phyloP scores from a whole-genome alignment of 768 basidiomycete species.

The Termitomyces sp. region DNA sequence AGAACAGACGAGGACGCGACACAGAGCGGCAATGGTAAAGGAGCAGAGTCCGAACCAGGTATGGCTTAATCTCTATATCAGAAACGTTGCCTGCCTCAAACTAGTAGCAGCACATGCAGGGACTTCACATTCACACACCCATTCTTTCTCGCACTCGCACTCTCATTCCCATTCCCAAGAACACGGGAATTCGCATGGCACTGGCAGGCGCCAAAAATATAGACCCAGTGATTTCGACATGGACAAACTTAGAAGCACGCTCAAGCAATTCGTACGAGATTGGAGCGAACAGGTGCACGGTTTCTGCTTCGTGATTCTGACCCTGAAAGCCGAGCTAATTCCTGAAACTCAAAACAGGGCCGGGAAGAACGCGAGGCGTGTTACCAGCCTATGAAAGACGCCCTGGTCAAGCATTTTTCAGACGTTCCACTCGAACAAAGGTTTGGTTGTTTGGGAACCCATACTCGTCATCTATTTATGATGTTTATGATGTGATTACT shows the following conservation, averaged over 20 bases:
- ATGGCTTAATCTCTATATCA: neutral
- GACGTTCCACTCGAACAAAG: conserved; percentile 50
- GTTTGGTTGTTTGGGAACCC: conserved; percentile 23
- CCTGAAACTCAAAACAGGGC: conserved; percentile 43
- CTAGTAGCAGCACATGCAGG: neutral
- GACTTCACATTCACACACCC: conserved; percentile 5
- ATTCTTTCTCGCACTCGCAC: conserved; percentile 16
- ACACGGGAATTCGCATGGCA: conserved; percentile 28
- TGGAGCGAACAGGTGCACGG: conserved; percentile 77
- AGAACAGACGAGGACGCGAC: conserved; percentile 11
- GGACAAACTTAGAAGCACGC: conserved; percentile 87
- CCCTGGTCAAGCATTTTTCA: conserved; percentile 59
- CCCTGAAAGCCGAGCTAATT: neutral
- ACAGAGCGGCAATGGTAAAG: conserved; percentile 4
- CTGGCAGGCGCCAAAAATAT: conserved; percentile 28
- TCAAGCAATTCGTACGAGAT: conserved; percentile 91
- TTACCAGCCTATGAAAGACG: conserved; percentile 79
- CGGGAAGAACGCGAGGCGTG: conserved; percentile 67
- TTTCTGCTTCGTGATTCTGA: neutral
- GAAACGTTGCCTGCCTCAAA: neutral
- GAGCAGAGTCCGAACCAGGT: conserved; percentile 4
- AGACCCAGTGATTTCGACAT: conserved; percentile 69
- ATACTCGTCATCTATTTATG: neutral
- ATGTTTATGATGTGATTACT: neutral
- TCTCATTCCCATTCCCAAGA: conserved; percentile 17